Percentiles rank a stretch among this genome's conserved stretches.
Evolutionary conservation across 306 rosid genomes (phyloP).

Genomic region (Astragalus glycyphyllos): DNA sequence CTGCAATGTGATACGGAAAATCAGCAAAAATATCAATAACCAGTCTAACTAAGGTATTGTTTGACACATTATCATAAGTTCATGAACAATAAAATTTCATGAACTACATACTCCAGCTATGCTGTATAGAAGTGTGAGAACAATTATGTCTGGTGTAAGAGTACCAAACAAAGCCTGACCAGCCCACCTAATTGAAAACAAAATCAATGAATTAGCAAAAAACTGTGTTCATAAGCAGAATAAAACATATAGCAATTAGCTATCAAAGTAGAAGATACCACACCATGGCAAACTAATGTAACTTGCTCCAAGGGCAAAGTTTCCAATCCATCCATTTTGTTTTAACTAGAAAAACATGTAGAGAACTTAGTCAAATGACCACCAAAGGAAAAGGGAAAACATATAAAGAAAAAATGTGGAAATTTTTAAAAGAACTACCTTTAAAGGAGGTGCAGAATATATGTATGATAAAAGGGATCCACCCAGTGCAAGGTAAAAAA

Average conservation of each 20-base stretch:
- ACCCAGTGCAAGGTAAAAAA: constrained; percentile 89
- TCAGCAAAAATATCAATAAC: neutral
- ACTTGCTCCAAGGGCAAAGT: constrained; percentile 98
- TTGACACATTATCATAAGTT: constrained; percentile 13
- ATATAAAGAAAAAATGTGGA: neutral
- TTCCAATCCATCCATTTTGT: constrained; percentile 99
- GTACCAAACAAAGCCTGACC: constrained; percentile 99
- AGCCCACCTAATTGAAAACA: constrained; percentile 82
- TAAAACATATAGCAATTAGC: constrained; percentile 19
- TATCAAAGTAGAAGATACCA: constrained; percentile 44
- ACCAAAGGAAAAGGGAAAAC: neutral
- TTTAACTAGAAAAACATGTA: constrained; percentile 70
- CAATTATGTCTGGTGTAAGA: constrained; percentile 82
- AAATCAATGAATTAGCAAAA: constrained; percentile 29
- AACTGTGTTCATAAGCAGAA: constrained; percentile 15
- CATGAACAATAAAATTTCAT: constrained; percentile 24
- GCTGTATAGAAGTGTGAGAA: constrained; percentile 92
- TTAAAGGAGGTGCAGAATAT: constrained; percentile 97
- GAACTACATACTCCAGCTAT: constrained; percentile 86
- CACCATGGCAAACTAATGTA: constrained; percentile 98
- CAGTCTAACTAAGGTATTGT: constrained; percentile 14
- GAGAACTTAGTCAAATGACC: constrained; percentile 45
- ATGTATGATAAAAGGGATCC: constrained; percentile 90
- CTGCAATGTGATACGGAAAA: constrained; percentile 53
- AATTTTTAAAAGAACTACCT: constrained; percentile 50